Conservation (phyloP, 441 rosid species). For the Eutrema salsugineum region DNA sequence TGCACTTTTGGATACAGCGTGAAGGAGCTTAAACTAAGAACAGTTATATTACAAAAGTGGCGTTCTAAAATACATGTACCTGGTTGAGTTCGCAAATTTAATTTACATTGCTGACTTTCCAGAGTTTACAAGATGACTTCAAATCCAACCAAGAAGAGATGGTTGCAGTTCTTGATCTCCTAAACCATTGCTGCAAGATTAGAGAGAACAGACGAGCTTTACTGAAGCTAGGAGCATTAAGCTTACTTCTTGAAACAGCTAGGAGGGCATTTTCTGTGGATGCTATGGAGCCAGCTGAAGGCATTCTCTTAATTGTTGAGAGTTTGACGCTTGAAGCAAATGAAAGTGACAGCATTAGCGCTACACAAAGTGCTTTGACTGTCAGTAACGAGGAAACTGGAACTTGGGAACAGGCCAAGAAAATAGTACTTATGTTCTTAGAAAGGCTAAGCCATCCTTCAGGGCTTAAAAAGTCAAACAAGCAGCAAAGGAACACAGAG, state of each 20-base stretch:
- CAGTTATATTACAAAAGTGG: conserved; percentile 3
- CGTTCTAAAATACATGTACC: conserved; percentile 1
- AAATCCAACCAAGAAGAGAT: conserved; percentile 96
- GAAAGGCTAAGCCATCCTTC: conserved; percentile 95
- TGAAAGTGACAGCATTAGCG: conserved; percentile 86
- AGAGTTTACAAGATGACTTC: conserved; percentile 90
- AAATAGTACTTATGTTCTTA: conserved; percentile 97
- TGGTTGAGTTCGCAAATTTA: conserved; percentile 15
- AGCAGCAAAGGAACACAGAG: conserved; percentile 99
- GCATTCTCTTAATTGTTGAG: conserved; percentile 98
- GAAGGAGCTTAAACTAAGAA: background rate
- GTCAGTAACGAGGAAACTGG: conserved; percentile 93
- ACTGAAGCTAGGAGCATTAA: conserved; percentile 87
- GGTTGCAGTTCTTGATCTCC: conserved; percentile 96
- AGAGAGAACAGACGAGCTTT: conserved; percentile 92
- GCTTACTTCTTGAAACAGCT: conserved; percentile 98
- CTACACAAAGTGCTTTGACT: conserved; percentile 78
- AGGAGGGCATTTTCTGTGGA: conserved; percentile 98
- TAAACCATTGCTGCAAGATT: conserved; percentile 98
- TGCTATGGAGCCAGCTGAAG: conserved; percentile 99
- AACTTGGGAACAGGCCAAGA: conserved; percentile 96
- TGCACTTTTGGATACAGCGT: conserved; percentile 5
- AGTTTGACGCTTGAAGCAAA: conserved; percentile 98
- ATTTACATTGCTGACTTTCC: conserved; percentile 32
- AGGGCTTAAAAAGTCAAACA: conserved; percentile 91